Base-by-base conservation (phyloP, 139 green algal genomes). In the Picochlorum sp. region DNA sequence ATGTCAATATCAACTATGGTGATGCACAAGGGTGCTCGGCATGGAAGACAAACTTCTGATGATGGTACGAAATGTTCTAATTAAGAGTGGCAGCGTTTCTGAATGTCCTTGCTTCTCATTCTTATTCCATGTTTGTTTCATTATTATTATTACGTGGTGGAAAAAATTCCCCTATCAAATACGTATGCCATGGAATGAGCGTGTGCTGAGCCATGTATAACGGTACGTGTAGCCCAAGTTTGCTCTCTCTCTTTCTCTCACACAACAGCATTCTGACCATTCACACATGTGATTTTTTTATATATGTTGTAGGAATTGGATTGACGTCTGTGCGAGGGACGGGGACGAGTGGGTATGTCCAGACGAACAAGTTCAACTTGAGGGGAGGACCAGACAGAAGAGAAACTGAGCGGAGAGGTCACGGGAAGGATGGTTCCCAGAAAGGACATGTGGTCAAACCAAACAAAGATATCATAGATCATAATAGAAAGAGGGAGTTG, bases 321-420 rank as follows among this genome's bases (percentile, higher is more conserved):
- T 57, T 98, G 15, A 75, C 90, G 3, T 94, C 86, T n/a, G 74
- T 87, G 3, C 79, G 92, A 30, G 93, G 93, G 14, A 87, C 83
- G 0, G 93, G 93, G 2, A 98, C 92, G 4, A 94, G 80, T 51
- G 93, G 93, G 9, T 86, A 98, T 89, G 91, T 98, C 8, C 81
- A 91, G 72, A 80, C 66, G 30, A 98, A 97, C 72, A 91, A 90
- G 65, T 98, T 98, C 73, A 92, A 94, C 71, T 57, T 96, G 24
- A 73, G 86, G 11, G 60, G 71, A 4, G 30, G 13, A 13, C 68
- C 66, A 18, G 56, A 52, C 8, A 18, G n/a, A 2, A 41, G 72
- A 24, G 62, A 60, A 4, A 15, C 18, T 10, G 47, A 41, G 34
- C 8, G 47, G 2, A 20, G 16, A 20, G 4, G 45, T 51, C 45